Evolutionary conservation across 805 yeast genomes (phyloP).

Genomic region (Pichia kluyveri): DNA sequence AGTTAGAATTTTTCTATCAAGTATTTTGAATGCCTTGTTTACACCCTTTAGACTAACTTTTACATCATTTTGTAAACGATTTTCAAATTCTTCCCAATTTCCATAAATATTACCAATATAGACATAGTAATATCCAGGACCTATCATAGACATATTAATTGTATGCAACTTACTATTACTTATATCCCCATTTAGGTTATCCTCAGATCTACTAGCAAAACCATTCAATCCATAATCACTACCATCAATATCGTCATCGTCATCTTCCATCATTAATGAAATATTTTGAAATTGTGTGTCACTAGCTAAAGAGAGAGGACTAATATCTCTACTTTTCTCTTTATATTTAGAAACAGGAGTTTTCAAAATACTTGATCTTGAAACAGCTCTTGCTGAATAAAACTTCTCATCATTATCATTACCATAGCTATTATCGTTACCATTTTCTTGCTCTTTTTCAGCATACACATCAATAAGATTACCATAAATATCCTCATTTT

Average conservation of each 20-base stretch:
- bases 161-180: neutral
- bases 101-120: conserved; percentile 7
- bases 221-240: no score
- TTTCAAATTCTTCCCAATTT: conserved; percentile 3
- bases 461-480: neutral
- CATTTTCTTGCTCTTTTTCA: no score
- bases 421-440: neutral
- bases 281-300: neutral
- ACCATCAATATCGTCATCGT: neutral
- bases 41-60: neutral
- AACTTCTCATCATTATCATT: neutral
- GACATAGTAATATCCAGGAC: conserved; percentile 2
- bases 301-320: neutral
- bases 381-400: neutral
- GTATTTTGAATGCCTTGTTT: neutral
- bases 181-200: neutral
- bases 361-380: neutral
- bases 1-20: neutral
- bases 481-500: neutral
- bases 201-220: neutral
- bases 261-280: conserved; percentile 1
- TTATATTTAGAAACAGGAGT: neutral
- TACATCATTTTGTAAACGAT: neutral
- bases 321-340: neutral
- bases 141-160: neutral